phyloP scores from a whole-genome alignment of 169 alveolate species.

The Besnoitia besnoiti region DNA sequence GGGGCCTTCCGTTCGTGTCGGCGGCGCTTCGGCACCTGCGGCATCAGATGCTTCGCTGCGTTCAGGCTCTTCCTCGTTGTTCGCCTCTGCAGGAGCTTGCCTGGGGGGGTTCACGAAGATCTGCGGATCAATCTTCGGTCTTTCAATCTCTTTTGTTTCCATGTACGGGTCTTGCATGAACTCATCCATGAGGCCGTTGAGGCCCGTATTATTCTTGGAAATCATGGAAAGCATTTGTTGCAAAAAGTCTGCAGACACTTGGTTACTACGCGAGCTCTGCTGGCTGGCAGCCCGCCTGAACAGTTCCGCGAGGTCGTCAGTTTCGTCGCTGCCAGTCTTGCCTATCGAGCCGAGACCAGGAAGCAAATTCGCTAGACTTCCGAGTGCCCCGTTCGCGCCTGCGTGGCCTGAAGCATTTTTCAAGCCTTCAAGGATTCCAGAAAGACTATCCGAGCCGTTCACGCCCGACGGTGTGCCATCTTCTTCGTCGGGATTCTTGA shows the following conservation, averaged over 20 bases:
- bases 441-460: neutral
- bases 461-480: no score
- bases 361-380: neutral
- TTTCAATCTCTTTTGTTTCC: neutral
- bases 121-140: neutral
- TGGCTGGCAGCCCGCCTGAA: neutral
- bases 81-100: neutral
- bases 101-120: neutral
- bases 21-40: neutral
- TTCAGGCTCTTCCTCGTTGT: neutral
- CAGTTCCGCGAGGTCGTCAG: conserved; percentile 1
- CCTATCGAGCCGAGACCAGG: neutral
- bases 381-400: neutral
- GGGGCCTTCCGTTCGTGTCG: neutral
- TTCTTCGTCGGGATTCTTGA: no score
- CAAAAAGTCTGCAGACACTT: conserved; percentile 8
- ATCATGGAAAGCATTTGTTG: neutral
- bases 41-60: neutral
- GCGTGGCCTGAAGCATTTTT: no score
- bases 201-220: neutral
- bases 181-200: neutral
- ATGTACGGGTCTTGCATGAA: conserved; percentile 25
- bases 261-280: neutral
- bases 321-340: neutral
- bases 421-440: neutral